A percentile compares a stretch with the other conserved stretches of the same genome.
phyloP scores from a whole-genome alignment of 140 eudicot genomes.

The Cichorium intybus region DNA sequence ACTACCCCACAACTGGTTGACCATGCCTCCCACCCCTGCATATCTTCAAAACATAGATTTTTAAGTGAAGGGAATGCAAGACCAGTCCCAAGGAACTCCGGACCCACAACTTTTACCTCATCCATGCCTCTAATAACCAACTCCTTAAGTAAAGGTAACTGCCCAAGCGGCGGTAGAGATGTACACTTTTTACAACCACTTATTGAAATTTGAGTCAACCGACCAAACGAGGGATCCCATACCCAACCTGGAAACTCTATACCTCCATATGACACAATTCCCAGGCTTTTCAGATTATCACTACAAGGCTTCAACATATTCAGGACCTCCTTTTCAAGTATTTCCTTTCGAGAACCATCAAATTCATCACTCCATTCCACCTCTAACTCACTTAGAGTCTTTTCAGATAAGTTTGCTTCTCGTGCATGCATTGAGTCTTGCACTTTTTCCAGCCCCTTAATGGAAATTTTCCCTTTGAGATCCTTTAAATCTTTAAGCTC shows the following conservation, averaged over 20 bases:
- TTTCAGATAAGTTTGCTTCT: conserved; percentile 21
- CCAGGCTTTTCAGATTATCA: conserved; percentile 2
- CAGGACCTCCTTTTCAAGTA: conserved; percentile 16
- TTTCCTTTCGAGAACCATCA: conserved; percentile 5
- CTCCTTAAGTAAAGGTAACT: conserved; percentile 7
- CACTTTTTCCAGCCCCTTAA: conserved; percentile 39
- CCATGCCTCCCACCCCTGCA: conserved; percentile 7
- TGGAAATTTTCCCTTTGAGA: too few relatives aligned
- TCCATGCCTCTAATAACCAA: conserved; percentile 18
- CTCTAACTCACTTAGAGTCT: conserved; percentile 15
- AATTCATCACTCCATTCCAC: conserved; percentile 16
- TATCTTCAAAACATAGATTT: neutral
- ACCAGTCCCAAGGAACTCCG: conserved; percentile 16
- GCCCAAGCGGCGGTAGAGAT: conserved; percentile 12
- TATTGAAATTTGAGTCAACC: conserved; percentile 13
- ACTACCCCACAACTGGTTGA: neutral
- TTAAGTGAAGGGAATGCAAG: neutral
- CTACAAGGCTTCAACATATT: conserved; percentile 27
- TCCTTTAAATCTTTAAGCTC: too few relatives aligned
- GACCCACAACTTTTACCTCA: neutral
- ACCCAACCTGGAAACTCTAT: conserved; percentile 22
- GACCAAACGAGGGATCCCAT: conserved; percentile 22
- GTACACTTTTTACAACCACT: conserved; percentile 11
- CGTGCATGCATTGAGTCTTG: conserved; percentile 6
- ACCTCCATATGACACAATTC: conserved; percentile 10